Conservation (phyloP, 805 yeast genomes). For the Suhomyces tanzawaensis region DNA sequence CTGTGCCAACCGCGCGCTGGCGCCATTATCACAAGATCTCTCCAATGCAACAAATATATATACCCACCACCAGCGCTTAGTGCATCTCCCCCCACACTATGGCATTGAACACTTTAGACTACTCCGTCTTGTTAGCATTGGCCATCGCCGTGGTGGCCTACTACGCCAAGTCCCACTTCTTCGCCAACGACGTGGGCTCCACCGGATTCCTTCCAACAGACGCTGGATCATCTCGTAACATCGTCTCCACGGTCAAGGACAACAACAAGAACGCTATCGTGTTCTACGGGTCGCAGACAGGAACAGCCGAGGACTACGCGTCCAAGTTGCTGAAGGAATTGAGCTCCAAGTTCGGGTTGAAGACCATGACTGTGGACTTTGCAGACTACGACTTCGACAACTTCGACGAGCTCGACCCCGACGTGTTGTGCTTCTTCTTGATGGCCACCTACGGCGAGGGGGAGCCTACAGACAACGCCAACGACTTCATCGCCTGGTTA, state of each 20-base stretch:
- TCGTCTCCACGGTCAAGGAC: constrained; percentile 53
- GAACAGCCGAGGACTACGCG: constrained; percentile 97
- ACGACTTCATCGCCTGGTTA: constrained; percentile 68
- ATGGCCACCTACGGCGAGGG: constrained; percentile 98
- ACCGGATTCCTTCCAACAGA: constrained; percentile 26
- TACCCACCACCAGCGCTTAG: too few relatives aligned
- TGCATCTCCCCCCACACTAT: too few relatives aligned
- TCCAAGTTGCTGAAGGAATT: constrained; percentile 87
- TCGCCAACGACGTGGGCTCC: constrained; percentile 27
- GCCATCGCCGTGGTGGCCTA: constrained; percentile 65
- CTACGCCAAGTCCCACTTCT: constrained; percentile 57
- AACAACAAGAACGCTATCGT: constrained; percentile 75
- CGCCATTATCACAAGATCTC: too few relatives aligned
- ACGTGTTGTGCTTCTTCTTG: constrained; percentile 60
- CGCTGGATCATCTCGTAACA: constrained; percentile 51
- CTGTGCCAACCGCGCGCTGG: too few relatives aligned
- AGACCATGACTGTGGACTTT: constrained; percentile 81
- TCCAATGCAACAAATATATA: too few relatives aligned
- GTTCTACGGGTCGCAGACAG: constrained; percentile 94
- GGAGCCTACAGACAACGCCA: constrained; percentile 96
- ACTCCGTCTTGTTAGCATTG: constrained; percentile 62
- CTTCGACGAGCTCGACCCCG: constrained; percentile 59
- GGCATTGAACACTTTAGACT: constrained; percentile 73
- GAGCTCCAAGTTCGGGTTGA: constrained; percentile 73
- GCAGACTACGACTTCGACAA: constrained; percentile 86